Evolutionary conservation across 805 yeast species (phyloP).

Genomic region (Saccharomycopsis synnaedendra): DNA sequence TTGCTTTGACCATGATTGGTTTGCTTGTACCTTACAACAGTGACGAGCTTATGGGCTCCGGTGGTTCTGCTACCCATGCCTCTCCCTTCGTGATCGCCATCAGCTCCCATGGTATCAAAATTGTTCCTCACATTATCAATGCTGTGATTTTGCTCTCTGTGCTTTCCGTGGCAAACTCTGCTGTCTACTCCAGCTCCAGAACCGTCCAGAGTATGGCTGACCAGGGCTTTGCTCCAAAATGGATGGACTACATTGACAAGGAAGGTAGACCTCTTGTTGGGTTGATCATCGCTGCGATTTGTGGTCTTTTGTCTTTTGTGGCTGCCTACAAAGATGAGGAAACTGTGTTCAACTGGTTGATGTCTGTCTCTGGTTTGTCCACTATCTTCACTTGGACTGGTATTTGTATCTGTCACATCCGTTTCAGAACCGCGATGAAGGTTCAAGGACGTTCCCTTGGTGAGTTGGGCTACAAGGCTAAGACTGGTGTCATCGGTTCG

Average conservation of each 20-base stretch:
- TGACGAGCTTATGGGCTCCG: slow-evolving; percentile 31
- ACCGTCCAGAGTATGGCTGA: slow-evolving; percentile 43
- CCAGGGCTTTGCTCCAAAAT: slow-evolving; percentile 49
- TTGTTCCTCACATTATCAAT: slow-evolving; percentile 51
- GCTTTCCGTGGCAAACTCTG: slow-evolving; percentile 45
- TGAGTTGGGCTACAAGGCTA: slow-evolving; percentile 45
- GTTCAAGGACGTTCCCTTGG: slow-evolving; percentile 39
- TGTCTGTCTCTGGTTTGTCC: slow-evolving; percentile 51
- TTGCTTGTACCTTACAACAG: slow-evolving; percentile 42
- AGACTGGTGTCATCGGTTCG: slow-evolving; percentile 45
- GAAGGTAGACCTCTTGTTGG: slow-evolving; percentile 51
- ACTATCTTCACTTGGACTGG: slow-evolving; percentile 53
- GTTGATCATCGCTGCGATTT: slow-evolving; percentile 36
- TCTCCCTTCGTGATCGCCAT: slow-evolving; percentile 67
- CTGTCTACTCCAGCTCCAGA: slow-evolving; percentile 37
- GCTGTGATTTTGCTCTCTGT: slow-evolving; percentile 57
- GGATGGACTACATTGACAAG: slow-evolving; percentile 41
- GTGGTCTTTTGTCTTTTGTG: slow-evolving; percentile 55
- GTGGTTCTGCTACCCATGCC: slow-evolving; percentile 31
- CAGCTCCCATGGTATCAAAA: slow-evolving; percentile 39
- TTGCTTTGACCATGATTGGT: slow-evolving; percentile 37
- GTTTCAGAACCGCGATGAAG: slow-evolving; percentile 48
- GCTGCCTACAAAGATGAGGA: slow-evolving; percentile 50
- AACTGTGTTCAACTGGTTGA: slow-evolving; percentile 52
- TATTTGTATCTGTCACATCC: slow-evolving; percentile 43